A percentile compares a stretch with the other conserved stretches of the same genome.
These are phyloP conservation scores for Sporothrix pallida DNA, from an alignment of 2,329 filamentous ascomycete genomes.

Conservation along the genomic window DNA sequence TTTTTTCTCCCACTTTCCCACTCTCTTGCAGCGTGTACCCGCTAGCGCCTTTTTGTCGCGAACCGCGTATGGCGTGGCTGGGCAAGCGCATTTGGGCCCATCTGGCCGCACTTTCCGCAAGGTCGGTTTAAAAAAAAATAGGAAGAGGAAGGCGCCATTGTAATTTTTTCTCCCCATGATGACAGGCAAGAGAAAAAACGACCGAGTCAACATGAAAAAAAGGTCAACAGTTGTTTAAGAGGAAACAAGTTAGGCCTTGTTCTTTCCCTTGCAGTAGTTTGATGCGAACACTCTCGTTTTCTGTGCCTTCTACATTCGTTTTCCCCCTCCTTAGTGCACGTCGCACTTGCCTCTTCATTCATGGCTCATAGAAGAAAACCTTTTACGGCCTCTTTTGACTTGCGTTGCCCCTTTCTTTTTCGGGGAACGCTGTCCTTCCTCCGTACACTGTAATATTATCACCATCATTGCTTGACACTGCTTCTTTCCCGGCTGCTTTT, in stretches of 20 bases:
- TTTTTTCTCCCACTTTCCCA: background rate
- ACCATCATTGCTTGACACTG: background rate
- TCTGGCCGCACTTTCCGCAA: slow-evolving; percentile 35
- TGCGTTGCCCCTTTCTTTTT: background rate
- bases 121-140: background rate
- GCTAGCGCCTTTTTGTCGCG: slow-evolving; percentile 35
- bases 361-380: background rate
- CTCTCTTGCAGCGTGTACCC: slow-evolving; percentile 17
- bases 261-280: background rate
- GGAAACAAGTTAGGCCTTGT: background rate
- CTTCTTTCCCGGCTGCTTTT: background rate
- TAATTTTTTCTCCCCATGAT: background rate
- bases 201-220: slow-evolving; percentile 7
- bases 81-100: slow-evolving; percentile 20
- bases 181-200: slow-evolving; percentile 7
- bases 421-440: background rate
- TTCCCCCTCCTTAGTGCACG: background rate
- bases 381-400: background rate
- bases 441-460: too few species aligned
- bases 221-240: background rate
- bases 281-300: background rate
- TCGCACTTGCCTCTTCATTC: background rate
- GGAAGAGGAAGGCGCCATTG: background rate
- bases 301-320: slow-evolving; percentile 22
- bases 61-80: slow-evolving; percentile 36